A percentile compares a stretch with the other conserved stretches of the same genome.
Evolutionary conservation across 345 rosid species (phyloP).

Genomic region (Trapa incisa): DNA sequence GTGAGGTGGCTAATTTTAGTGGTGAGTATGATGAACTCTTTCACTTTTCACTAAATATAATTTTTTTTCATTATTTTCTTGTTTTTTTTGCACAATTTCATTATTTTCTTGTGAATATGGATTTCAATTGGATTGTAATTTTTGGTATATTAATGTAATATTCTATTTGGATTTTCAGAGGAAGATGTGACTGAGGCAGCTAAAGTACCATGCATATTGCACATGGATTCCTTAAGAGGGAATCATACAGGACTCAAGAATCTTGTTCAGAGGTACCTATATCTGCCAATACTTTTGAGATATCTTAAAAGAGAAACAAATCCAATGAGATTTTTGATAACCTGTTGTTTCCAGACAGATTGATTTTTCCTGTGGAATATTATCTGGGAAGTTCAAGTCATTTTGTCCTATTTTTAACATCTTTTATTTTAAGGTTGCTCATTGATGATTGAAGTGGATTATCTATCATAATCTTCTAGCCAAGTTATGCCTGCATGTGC

Average conservation of each 20-base stretch:
- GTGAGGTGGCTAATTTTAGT: slow-evolving; percentile 52
- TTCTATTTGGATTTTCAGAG: slow-evolving; percentile 32
- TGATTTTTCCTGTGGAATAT: background rate
- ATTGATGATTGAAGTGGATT: background rate
- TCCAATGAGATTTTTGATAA: background rate
- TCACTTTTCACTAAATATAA: background rate
- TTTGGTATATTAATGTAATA: slow-evolving; percentile 1
- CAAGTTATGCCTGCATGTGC: background rate
- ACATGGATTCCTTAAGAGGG: slow-evolving; percentile 98
- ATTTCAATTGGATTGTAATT: background rate
- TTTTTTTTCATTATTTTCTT: background rate
- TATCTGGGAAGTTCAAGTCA: background rate
- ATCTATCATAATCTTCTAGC: background rate
- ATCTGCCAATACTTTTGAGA: background rate
- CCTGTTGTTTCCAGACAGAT: background rate
- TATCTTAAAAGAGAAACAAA: background rate
- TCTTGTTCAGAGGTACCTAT: slow-evolving; percentile 74
- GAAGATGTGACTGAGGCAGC: slow-evolving; percentile 31
- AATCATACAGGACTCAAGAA: slow-evolving; percentile 88
- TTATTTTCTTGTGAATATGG: background rate
- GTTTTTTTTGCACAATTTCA: too few relatives aligned
- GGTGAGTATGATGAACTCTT: slow-evolving; percentile 29
- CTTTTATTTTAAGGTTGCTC: background rate
- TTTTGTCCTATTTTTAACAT: background rate
- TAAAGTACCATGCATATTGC: slow-evolving; percentile 79